phyloP scores from a whole-genome alignment of 192 early-diverging fungal genomes.

The Coemansia sp. region DNA sequence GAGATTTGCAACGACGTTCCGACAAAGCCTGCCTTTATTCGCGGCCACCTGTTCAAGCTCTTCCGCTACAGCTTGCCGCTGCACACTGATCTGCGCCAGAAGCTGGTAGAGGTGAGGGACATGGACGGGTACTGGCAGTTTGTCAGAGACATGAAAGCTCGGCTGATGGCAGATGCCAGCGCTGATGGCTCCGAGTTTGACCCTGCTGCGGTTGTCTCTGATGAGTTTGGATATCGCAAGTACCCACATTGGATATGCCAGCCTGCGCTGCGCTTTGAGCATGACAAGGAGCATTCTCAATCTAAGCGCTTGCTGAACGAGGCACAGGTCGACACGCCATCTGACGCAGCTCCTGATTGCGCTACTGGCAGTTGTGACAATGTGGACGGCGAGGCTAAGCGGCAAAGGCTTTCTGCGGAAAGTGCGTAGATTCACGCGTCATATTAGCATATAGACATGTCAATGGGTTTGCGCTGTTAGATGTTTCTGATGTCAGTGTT shows the following conservation, averaged over 20 bases:
- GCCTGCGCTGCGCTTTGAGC: conserved; percentile 60
- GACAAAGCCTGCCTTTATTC: conserved; percentile 70
- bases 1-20: conserved; percentile 74
- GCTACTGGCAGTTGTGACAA: neutral
- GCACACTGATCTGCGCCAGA: conserved; percentile 80
- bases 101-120: conserved; percentile 63
- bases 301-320: conserved; percentile 54
- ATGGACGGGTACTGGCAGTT: conserved; percentile 62
- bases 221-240: conserved; percentile 56
- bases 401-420: conserved; percentile 9
- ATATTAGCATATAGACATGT: too few species aligned
- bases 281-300: conserved; percentile 47
- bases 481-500: too few species aligned
- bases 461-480: too few species aligned
- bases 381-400: conserved; percentile 14
- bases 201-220: conserved; percentile 17
- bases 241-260: conserved; percentile 67
- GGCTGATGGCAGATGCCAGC: conserved; percentile 31
- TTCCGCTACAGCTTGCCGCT: conserved; percentile 74
- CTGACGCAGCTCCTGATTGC: neutral
- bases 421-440: too few species aligned
- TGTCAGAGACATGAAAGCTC: conserved; percentile 56
- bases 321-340: conserved; percentile 4
- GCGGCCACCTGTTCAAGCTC: conserved; percentile 94
- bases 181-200: conserved; percentile 27